These are phyloP conservation scores for Phytophthora uliginosa DNA, from an alignment of 352 stramenopile species.

Conservation along the genomic window DNA sequence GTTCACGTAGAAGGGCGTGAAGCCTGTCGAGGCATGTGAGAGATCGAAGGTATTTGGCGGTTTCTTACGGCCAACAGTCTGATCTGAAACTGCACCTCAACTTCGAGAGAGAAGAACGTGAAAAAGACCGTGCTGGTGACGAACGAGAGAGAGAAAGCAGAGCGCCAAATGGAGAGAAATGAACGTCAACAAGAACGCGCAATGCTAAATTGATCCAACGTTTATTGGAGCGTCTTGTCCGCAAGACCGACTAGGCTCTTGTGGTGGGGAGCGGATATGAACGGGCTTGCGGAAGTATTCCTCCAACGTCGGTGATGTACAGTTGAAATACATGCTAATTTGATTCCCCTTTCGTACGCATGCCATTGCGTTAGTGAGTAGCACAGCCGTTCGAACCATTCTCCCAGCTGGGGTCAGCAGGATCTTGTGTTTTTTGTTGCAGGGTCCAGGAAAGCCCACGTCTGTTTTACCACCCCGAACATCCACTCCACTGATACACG, in stretches of 20 bases:
- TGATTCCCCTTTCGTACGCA: slow-evolving; percentile 9
- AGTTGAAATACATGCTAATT: slow-evolving; percentile 14
- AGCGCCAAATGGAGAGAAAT: no score
- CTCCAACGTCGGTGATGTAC: background rate
- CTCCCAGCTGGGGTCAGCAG: slow-evolving; percentile 7
- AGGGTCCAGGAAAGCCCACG: slow-evolving; percentile 24
- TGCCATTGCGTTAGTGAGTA: slow-evolving; percentile 12
- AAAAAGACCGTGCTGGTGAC: slow-evolving; percentile 11
- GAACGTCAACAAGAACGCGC: no score
- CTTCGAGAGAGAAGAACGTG: slow-evolving; percentile 16
- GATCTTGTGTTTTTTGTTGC: slow-evolving; percentile 23
- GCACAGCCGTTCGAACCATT: slow-evolving; percentile 5
- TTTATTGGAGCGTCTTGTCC: no score
- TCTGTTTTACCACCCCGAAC: slow-evolving; percentile 14
- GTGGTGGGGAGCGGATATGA: no score
- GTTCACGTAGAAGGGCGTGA: no score
- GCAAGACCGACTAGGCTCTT: background rate
- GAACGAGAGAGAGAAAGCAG: background rate
- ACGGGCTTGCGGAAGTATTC: slow-evolving; percentile 30
- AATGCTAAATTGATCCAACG: no score
- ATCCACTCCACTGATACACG: slow-evolving; percentile 13
- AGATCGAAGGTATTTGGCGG: no score
- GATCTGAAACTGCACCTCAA: no score
- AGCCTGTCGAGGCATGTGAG: no score
- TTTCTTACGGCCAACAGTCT: no score